Conservation (phyloP, 805 yeast genomes). For the Geotrichum ghanense region DNA sequence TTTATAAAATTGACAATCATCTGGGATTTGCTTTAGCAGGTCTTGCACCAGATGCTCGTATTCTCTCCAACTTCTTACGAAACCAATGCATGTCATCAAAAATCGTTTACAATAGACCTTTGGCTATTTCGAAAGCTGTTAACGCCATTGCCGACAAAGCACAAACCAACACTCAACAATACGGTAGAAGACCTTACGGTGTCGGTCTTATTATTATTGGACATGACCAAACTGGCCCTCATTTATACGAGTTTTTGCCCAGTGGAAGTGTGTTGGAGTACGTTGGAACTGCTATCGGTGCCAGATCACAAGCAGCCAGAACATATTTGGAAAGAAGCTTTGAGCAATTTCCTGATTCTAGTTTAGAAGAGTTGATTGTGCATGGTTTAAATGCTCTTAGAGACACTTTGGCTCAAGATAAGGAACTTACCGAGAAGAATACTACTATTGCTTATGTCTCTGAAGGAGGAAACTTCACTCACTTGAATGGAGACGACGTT, state of each 20-base stretch:
- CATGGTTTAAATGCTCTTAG: slow-evolving; percentile 85
- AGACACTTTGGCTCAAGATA: slow-evolving; percentile 90
- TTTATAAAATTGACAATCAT: slow-evolving; percentile 85
- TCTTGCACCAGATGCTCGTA: slow-evolving; percentile 96
- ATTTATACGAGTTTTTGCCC: slow-evolving; percentile 89
- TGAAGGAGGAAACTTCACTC: slow-evolving; percentile 55
- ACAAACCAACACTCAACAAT: slow-evolving; percentile 89
- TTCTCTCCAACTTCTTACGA: slow-evolving; percentile 76
- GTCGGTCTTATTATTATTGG: slow-evolving; percentile 90
- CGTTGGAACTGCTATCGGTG: slow-evolving; percentile 92
- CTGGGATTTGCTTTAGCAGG: slow-evolving; percentile 95
- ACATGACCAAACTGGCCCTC: slow-evolving; percentile 88
- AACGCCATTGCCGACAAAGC: slow-evolving; percentile 90
- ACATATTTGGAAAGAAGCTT: slow-evolving; percentile 85
- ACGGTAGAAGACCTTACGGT: slow-evolving; percentile 96
- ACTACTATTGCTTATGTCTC: slow-evolving; percentile 94
- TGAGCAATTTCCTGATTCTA: slow-evolving; percentile 50
- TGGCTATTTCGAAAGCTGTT: slow-evolving; percentile 75
- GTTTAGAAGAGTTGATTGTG: slow-evolving; percentile 63
- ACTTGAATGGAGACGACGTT: slow-evolving; percentile 81
- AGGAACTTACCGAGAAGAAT: slow-evolving; percentile 72
- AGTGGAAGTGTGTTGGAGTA: slow-evolving; percentile 89
- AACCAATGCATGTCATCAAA: slow-evolving; percentile 84
- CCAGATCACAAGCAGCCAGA: slow-evolving; percentile 96
- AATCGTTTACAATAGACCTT: slow-evolving; percentile 75